These are phyloP conservation scores for Rhizopus arrhizus DNA, from an alignment of 371 early-diverging fungal genomes.

Conservation along the genomic window DNA sequence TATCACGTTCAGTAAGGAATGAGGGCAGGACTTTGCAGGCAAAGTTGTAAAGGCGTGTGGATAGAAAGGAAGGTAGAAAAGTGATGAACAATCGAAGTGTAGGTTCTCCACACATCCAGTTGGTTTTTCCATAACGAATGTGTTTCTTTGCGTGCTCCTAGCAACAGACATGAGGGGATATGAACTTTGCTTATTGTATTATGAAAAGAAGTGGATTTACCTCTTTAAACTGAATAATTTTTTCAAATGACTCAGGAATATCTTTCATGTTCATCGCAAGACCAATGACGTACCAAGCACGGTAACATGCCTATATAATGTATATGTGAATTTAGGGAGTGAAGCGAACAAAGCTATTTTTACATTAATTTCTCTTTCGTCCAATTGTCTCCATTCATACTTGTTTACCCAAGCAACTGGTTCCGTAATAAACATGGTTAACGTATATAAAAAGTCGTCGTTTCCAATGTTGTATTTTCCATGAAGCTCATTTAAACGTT, in stretches of 20 bases:
- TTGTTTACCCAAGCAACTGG: constrained; percentile 40
- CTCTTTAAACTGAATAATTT: constrained; percentile 32
- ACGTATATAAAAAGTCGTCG: constrained; percentile 47
- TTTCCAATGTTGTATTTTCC: constrained; percentile 47
- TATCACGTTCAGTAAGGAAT: background rate
- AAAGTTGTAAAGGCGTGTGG: constrained; percentile 6
- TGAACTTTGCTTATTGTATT: background rate
- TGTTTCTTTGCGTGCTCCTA: constrained; percentile 16
- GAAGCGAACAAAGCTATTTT: background rate
- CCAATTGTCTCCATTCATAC: constrained; percentile 46
- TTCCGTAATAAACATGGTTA: constrained; percentile 42
- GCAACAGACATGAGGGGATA: background rate
- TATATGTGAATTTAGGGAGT: background rate
- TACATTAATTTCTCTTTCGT: constrained; percentile 24
- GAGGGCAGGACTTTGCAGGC: constrained; percentile 6
- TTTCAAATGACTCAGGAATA: constrained; percentile 44
- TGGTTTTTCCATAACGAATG: constrained; percentile 11
- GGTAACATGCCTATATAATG: constrained; percentile 25
- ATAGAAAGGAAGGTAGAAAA: constrained; percentile 5
- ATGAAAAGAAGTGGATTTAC: constrained; percentile 2
- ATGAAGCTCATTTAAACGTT: constrained; percentile 52
- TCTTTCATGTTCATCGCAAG: constrained; percentile 42
- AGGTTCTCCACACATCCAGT: constrained; percentile 21
- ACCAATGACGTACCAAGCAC: constrained; percentile 39
- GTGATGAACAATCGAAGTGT: constrained; percentile 4